A percentile compares a stretch with the other conserved stretches of the same genome.
phyloP scores from a whole-genome alignment of 2,329 filamentous ascomycete genomes.

The Pseudogymnoascus sp. region DNA sequence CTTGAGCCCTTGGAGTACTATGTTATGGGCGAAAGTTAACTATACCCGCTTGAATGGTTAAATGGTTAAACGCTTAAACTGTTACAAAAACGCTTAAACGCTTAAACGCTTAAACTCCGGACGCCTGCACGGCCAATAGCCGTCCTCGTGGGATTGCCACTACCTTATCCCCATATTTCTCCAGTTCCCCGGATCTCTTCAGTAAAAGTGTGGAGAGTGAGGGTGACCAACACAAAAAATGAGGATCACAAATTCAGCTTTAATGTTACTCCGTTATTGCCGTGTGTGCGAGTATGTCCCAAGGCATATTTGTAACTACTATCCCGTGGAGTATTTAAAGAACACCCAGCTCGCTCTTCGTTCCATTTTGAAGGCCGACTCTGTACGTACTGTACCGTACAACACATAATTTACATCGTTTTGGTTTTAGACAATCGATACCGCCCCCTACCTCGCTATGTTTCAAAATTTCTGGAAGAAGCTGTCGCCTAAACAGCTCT shows the following conservation, averaged over 20 bases:
- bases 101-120: neutral
- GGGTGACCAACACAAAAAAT: neutral
- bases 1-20: neutral
- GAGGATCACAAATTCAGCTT: neutral
- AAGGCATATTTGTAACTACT: neutral
- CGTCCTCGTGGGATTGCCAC: neutral
- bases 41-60: neutral
- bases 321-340: neutral
- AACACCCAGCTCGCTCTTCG: neutral
- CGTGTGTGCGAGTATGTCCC: neutral
- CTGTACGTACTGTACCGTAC: slow-evolving; percentile 12
- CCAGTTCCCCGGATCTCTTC: neutral
- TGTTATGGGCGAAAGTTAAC: slow-evolving; percentile 10
- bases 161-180: neutral
- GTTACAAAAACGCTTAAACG: neutral
- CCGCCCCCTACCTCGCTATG: slow-evolving; percentile 28
- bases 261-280: neutral
- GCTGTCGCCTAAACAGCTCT: slow-evolving; percentile 35
- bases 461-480: slow-evolving; percentile 31
- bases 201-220: neutral
- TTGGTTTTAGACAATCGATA: slow-evolving; percentile 23
- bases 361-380: slow-evolving; percentile 10
- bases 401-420: slow-evolving; percentile 17
- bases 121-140: neutral
- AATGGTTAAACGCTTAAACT: neutral